Evolutionary conservation across 805 yeast genomes (phyloP), one percentile per base, ranked within the genome.

Genomic region (Nakazawaea wyomingensis): DNA sequence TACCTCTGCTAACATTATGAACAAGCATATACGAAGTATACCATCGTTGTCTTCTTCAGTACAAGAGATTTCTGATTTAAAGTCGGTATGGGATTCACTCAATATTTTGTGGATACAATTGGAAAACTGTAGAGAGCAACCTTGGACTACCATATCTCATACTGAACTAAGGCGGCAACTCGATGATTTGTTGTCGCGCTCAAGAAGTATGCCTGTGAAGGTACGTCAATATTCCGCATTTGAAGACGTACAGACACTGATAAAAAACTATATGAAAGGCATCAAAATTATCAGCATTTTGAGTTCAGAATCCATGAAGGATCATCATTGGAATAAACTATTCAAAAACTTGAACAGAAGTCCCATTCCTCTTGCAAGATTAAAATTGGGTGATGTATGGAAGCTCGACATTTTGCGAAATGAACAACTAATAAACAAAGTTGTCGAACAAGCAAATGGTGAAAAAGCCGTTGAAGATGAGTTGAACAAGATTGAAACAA

Each of bases 181-280:
- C 13, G 87, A 83, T 17, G 74, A 67, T 1, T 56, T 83, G 10
- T 48, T 77, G 1, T 57, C 60, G 1, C 53, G 53, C 1, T 65
- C 82, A 2, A 68, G 80, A 41, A 50, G 70, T 0, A 67, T 81
- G 62, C 86, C 91, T 0, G 59, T 69, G 0, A 67, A 73, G 13
- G 68, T 82, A 20, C 68, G 86, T 5, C 88, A 79, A 48, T 83
- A 85, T 55, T 65, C 79, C 0, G 89, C 90, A 0, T 82, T 81
- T 56, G 81, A 76, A 48, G 71, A 72, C 16, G 65, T 82, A n/a
- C 79, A 78, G 48, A 56, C 55, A 7, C 48, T 50, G 1, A 56
- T 84, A 7, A 74, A 73, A 37, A 56, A 57, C 2, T 52, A 69
- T 35, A 50, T 74, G 11, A 62, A 68, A 43, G 53, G 69, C 22